A percentile compares a stretch with the other conserved stretches of the same genome.
These are phyloP conservation scores for Pichia scutulata DNA, from an alignment of 805 yeast genomes.

Conservation along the genomic window DNA sequence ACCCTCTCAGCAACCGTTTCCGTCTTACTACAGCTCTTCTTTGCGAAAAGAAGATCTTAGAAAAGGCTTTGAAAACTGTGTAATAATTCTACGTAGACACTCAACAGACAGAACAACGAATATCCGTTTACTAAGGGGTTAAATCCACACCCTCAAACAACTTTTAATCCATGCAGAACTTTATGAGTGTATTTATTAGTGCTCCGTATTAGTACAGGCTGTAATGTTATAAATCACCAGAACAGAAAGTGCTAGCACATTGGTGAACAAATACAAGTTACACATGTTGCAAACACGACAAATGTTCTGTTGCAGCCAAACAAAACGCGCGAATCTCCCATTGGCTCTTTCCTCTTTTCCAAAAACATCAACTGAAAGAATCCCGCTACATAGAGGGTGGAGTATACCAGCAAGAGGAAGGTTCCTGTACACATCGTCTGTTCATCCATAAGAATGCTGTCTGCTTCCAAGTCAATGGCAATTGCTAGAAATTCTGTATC, in stretches of 20 bases:
- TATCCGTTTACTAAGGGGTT: too few species aligned
- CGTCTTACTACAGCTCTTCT: slow-evolving; percentile 5
- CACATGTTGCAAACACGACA: background rate
- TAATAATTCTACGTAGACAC: background rate
- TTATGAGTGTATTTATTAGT: too few species aligned
- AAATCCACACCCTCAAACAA: too few species aligned
- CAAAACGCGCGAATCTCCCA: background rate
- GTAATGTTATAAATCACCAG: too few species aligned
- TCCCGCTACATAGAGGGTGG: background rate
- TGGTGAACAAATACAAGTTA: too few species aligned
- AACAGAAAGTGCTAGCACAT: too few species aligned
- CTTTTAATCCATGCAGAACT: too few species aligned
- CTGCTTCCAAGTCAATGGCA: slow-evolving; percentile 7
- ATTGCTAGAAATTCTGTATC: slow-evolving; percentile 7
- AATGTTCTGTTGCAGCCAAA: background rate
- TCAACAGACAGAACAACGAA: too few species aligned
- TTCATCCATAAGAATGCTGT: background rate
- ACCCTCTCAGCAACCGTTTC: background rate
- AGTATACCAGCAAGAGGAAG: background rate
- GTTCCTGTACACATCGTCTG: background rate
- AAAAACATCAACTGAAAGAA: background rate
- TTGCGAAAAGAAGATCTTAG: slow-evolving; percentile 14
- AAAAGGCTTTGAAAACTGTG: slow-evolving; percentile 10
- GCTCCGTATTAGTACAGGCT: too few species aligned
- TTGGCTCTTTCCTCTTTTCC: background rate